Evolutionary conservation across 1,284 basidiomycete species (phyloP), one percentile per base, ranked within the genome.

Genomic region (Ustilago nuda): DNA sequence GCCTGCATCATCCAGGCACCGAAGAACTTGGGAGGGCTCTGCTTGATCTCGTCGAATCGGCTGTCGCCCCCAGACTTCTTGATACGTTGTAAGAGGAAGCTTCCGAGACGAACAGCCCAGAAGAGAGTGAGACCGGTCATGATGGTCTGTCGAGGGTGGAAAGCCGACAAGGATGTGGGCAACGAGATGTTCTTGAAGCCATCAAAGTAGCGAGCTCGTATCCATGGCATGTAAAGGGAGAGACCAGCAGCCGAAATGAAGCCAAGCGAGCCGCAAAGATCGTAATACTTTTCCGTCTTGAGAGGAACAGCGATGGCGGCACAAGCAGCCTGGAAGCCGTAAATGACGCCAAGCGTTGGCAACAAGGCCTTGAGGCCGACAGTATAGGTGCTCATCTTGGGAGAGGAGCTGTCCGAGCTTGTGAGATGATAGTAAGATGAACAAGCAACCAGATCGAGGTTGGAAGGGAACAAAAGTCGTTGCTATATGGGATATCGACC

Each of bases 1-100:
- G 91, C 92, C 90, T 93, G 92, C 8, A 89, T 90, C 79, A 92
- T 88, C 92, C 92, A 94, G 60, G 89, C 91, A 41, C 83, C 87
- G 1, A 90, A 88, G 82, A 93, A 93, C 61, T 86, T 89, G 33
- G 74, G 73, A 1, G 92, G 91, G 54, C 90, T 81, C 62, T 89
- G 89, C 84, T 92, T 92, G 67, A 92, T 88, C 71, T 91, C 86
- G 61, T 92, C 90, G 75, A 93, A 93, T 17, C 92, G 87, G 8
- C 91, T 90, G 84, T 93, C 92, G 4, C 88, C 87, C 4, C 89
- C 89, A 4, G 87, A 85, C 66, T 88, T 89, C 50, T 88, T 69
- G 41, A 89, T 88, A 62, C 89, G 87, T 88, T 89, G 84, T 48
- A 89, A 88, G 43, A 93, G 87, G 84, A 92, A 93, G 33, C 84